A percentile compares a stretch with the other conserved stretches of the same genome.
Evolutionary conservation across 2,329 filamentous ascomycete genomes (phyloP).

Genomic region (Trichoderma harzianum): DNA sequence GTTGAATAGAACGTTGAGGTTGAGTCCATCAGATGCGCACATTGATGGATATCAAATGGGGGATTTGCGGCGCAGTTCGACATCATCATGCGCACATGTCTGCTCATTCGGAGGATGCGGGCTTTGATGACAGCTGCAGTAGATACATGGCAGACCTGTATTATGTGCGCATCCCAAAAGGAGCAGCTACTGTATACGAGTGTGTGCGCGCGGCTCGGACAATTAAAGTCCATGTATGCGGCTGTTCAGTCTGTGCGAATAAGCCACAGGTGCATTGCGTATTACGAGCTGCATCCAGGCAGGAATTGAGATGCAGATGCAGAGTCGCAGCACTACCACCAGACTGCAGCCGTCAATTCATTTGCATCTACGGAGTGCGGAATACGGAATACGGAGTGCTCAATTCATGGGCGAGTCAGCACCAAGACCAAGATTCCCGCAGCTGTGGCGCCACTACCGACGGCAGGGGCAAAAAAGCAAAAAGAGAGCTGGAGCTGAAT

Average conservation of each 20-base stretch:
- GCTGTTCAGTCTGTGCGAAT: neutral
- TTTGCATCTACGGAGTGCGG: neutral
- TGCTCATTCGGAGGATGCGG: neutral
- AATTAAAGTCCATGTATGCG: neutral
- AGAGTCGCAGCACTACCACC: neutral
- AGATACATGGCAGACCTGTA: neutral
- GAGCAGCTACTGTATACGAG: neutral
- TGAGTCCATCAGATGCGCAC: neutral
- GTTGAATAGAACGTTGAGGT: neutral
- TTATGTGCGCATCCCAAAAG: neutral
- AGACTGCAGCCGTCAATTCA: neutral
- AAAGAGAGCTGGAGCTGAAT: neutral
- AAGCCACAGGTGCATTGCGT: neutral
- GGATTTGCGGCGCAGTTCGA: neutral
- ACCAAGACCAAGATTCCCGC: neutral
- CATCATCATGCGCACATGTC: neutral
- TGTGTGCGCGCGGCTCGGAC: neutral
- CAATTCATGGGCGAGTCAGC: neutral
- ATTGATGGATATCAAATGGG: neutral
- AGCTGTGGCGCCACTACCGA: constrained; percentile 4
- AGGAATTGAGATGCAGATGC: neutral
- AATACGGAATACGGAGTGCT: neutral
- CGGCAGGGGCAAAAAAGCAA: constrained; percentile 3
- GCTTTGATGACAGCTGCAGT: neutral
- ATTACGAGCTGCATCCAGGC: neutral